Evolutionary conservation across 306 rosid species (phyloP).

Genomic region (Cercis canadensis): DNA sequence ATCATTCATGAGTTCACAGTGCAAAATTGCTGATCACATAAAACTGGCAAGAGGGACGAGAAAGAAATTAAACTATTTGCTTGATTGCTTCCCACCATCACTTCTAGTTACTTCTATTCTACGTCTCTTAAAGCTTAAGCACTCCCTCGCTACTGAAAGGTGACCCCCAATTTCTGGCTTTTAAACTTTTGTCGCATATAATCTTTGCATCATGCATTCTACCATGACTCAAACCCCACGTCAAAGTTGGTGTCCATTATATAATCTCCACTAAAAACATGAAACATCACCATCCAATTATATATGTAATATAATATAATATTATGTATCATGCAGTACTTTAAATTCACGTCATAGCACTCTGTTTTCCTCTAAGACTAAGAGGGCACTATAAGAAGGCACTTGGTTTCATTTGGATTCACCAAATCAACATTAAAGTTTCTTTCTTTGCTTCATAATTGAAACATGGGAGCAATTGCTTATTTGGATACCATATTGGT

Average conservation of each 20-base stretch:
- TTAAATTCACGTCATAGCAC: background rate
- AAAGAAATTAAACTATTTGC: no score
- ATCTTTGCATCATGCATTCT: no score
- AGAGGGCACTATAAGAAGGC: slow-evolving; percentile 31
- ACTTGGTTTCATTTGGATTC: background rate
- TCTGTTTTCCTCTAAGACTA: background rate
- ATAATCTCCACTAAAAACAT: slow-evolving; percentile 46
- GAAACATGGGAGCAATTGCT: slow-evolving; percentile 49
- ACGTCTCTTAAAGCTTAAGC: no score
- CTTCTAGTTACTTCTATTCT: no score
- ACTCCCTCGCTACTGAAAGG: background rate
- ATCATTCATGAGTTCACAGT: no score
- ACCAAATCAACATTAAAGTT: slow-evolving; percentile 12
- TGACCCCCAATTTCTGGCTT: no score
- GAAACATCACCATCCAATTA: slow-evolving; percentile 28
- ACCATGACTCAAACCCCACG: slow-evolving; percentile 44
- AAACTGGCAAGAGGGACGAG: no score
- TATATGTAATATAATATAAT: background rate
- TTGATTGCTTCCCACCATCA: no score
- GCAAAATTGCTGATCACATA: no score
- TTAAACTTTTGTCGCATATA: no score
- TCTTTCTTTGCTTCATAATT: slow-evolving; percentile 18
- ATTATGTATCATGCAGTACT: slow-evolving; percentile 28
- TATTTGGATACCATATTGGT: slow-evolving; percentile 69
- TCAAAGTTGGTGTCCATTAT: slow-evolving; percentile 49